Base-by-base conservation (phyloP, 1,139 yeast genomes). In the Diutina siamensis region DNA sequence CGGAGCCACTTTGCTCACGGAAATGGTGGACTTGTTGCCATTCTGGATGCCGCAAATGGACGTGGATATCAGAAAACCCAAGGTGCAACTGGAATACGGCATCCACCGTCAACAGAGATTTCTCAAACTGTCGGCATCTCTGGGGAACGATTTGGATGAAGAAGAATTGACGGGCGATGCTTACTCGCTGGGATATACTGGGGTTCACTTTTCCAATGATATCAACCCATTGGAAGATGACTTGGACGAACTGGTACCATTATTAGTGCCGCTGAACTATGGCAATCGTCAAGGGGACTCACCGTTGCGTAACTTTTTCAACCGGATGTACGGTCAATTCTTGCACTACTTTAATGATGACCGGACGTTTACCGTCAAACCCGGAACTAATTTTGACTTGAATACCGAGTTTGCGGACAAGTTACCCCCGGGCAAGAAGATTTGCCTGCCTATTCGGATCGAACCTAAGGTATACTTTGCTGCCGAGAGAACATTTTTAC, bases 41-140 rank as follows among this genome's bases (percentile, higher is more conserved):
- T 92, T 86, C 66, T 92, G 98, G 98, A 72, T 82, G 53, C 97
- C 97, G n/a, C 98, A 92, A 66, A 92, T 92, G 98, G 86, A 79
- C 53, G 83, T 83, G 46, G 98, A 92, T 60, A 92, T 92, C 54
- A 80, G 95, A 61, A 92, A 92, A 62, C 97, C 97, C 32, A 78
- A 81, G 51, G 66, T 76, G 35, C 78, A 77, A 57, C 77, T 75
- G 51, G 78, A 76, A 47, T 72, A 74, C 55, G 94, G 94, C 55
- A 71, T 71, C 50, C 61, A 58, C 46, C 63, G 74, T 55, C 62
- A 64, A 47, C 63, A 61, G 44, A 55, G 59, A 47, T 55, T 53
- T 45, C 50, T 52, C 49, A 62, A 61, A 46, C 60, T 66, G 12
- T 62, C 72, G 4, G 65, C 72, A 19, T 64, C 81, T 31, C 31